Conservation (phyloP, 257 asterid genomes). For the Gentiana straminea region DNA sequence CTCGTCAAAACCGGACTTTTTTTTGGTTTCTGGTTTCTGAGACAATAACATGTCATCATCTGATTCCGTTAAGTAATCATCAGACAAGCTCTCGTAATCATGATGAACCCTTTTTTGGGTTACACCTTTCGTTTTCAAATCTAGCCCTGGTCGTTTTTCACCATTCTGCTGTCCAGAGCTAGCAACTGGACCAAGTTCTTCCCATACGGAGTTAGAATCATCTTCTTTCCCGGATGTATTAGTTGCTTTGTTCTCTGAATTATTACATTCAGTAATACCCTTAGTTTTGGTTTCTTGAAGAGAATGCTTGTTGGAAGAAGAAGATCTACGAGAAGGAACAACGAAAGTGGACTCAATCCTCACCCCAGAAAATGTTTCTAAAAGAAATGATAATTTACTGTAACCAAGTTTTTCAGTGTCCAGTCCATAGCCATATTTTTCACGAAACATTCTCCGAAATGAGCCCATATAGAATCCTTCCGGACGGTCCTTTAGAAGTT, state of each 20-base stretch:
- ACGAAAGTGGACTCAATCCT: conserved; percentile 39
- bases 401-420: conserved; percentile 63
- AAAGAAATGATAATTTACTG: conserved; percentile 37
- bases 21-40: conserved; percentile 13
- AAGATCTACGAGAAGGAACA: conserved; percentile 30
- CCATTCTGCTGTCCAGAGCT: conserved; percentile 16
- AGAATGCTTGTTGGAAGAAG: conserved; percentile 10
- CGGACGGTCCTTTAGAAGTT: conserved; percentile 50
- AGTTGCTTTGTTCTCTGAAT: conserved; percentile 16
- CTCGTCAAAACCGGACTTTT: conserved; percentile 12
- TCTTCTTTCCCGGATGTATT: conserved; percentile 29
- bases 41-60: conserved; percentile 42
- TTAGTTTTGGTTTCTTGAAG: conserved; percentile 17
- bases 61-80: conserved; percentile 45
- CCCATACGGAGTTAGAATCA: conserved; percentile 57
- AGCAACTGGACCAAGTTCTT: conserved; percentile 75
- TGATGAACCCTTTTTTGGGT: conserved; percentile 12
- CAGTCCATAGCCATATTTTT: conserved; percentile 51
- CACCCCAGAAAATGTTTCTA: conserved; percentile 51
- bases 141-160: conserved; percentile 11
- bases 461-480: conserved; percentile 47
- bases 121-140: conserved; percentile 17
- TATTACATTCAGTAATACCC: conserved; percentile 4
- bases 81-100: conserved; percentile 40
- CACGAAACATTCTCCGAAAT: conserved; percentile 50